Evolutionary conservation across 1,284 basidiomycete species (phyloP), one percentile per base, ranked within the genome.

Genomic region (Exobasidium cylindrosporum): DNA sequence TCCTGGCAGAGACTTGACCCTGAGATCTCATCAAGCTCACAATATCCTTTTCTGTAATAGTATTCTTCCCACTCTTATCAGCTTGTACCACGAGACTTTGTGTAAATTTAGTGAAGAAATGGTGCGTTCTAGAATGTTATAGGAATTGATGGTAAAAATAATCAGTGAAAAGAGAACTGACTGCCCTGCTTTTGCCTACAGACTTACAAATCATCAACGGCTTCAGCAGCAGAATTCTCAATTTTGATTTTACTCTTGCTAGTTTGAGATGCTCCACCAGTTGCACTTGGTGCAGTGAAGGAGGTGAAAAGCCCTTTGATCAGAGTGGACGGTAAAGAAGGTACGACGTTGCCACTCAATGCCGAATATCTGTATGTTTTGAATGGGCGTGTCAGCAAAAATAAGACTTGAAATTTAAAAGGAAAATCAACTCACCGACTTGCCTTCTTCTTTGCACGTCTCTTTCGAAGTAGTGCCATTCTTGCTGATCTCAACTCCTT

Each of bases 141-240:
- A 10, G 35, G 35, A 17, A 40, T 17, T 17, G 35, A 7, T 7
- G 35, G 10, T 7, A 10, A 10, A 10, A 40, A 17, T 17, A 40
- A 40, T 17, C 17, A 10, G 35, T n/a, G n/a, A n/a, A n/a, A n/a
- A 40, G 7, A 7, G 35, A 17, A 40, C 35, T 17, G 7, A 7
- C 35, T 40, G 10, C 35, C 10, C 35, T 10, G 17, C 7, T 7
- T 17, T 10, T 17, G 35, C 35, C 7, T 17, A 17, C 35, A 5
- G 6, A 55, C 58, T 60, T 30, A 60, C 58, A 56, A 31, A 5
- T 60, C 58, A 4, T 60, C 58, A n/a, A 60, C 58, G 5, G 58
- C 58, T 24, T 57, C 58, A 3, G 55, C 2, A 10, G 47, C 58
- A 2, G 26, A 31, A 17, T 55, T 55, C 29, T 60, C 58, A n/a